These are phyloP conservation scores for Primulina huaijiensis DNA, from an alignment of 257 asterid genomes.

Conservation along the genomic window DNA sequence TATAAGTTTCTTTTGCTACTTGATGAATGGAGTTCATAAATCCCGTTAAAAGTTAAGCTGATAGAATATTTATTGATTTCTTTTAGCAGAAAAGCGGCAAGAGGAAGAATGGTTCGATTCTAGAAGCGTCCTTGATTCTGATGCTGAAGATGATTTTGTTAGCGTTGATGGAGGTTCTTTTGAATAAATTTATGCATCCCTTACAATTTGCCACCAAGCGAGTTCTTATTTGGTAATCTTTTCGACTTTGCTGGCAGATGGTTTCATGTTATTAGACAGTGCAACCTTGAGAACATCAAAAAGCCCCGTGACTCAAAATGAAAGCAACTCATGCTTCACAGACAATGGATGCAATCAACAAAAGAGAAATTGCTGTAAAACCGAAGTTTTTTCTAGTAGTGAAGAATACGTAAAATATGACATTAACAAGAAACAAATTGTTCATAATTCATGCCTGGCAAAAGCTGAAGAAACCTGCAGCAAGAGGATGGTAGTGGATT, in stretches of 20 bases:
- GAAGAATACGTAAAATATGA: constrained; percentile 15
- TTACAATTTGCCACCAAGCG: neutral
- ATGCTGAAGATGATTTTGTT: constrained; percentile 75
- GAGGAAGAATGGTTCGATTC: constrained; percentile 92
- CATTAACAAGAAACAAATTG: neutral
- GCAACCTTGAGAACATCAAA: constrained; percentile 23
- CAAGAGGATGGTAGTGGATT: constrained; percentile 18
- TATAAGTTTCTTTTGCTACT: neutral
- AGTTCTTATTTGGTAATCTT: neutral
- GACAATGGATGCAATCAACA: constrained; percentile 11
- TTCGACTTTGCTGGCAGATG: constrained; percentile 34
- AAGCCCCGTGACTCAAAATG: constrained; percentile 24
- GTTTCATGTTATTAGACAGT: constrained; percentile 32
- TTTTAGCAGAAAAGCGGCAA: constrained; percentile 40
- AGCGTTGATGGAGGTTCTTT: constrained; percentile 60
- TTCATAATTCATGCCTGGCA: constrained; percentile 6
- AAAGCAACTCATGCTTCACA: constrained; percentile 11
- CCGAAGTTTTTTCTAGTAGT: neutral
- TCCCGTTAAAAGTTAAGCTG: neutral
- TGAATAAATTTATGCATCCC: neutral
- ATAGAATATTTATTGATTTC: neutral
- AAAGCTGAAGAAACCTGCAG: constrained; percentile 23
- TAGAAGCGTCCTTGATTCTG: constrained; percentile 62
- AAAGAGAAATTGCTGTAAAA: constrained; percentile 16
- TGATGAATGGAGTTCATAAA: neutral